Evolutionary conservation across 225 moss, liverwort and hornwort genomes (phyloP).

Genomic region (Pseudoscleropodium purum): DNA sequence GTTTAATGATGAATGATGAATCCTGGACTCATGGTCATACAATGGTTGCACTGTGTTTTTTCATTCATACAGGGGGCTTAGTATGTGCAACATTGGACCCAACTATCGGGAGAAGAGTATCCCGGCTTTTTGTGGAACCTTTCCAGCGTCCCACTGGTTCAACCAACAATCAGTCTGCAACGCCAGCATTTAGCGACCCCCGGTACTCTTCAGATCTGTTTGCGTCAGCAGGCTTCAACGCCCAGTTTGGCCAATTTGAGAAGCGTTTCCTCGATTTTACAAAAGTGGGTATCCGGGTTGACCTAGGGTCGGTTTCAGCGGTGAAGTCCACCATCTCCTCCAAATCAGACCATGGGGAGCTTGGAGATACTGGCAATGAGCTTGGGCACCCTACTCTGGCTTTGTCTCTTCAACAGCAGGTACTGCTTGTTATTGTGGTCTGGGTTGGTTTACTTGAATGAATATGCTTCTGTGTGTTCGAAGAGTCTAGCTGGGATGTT

Average conservation of each 20-base stretch:
- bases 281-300: constrained; percentile 56
- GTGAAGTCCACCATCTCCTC: constrained; percentile 23
- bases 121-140: background rate
- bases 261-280: constrained; percentile 61
- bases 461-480: background rate
- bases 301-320: constrained; percentile 62
- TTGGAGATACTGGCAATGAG: constrained; percentile 6
- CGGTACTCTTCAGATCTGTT: constrained; percentile 59
- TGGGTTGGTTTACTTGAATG: background rate
- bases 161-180: background rate
- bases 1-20: background rate
- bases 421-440: constrained; percentile 4
- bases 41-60: background rate
- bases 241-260: constrained; percentile 70
- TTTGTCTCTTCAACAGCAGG: constrained; percentile 78
- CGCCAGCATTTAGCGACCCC: constrained; percentile 2
- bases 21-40: background rate
- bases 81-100: constrained; percentile 33
- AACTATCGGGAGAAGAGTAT: background rate
- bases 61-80: constrained; percentile 42
- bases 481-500: background rate
- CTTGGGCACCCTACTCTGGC: constrained; percentile 40
- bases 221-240: constrained; percentile 53
- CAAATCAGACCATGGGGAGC: background rate
- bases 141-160: background rate